phyloP scores from a whole-genome alignment of 352 stramenopile species.

The Phytophthora quininea region DNA sequence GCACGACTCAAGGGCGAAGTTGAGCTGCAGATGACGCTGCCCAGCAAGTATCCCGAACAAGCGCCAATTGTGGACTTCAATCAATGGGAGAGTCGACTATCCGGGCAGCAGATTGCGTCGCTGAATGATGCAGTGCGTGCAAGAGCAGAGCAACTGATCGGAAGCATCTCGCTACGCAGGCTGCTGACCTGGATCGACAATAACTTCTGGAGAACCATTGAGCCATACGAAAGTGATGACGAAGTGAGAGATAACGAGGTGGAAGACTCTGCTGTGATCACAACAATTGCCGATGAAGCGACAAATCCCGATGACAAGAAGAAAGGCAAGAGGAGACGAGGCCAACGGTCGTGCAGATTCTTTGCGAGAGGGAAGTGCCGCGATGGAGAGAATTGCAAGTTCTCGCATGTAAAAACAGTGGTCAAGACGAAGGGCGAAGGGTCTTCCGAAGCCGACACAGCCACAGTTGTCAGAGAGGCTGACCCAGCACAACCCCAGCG shows the following conservation, averaged over 20 bases:
- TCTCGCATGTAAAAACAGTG: slow-evolving; percentile 41
- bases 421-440: slow-evolving; percentile 14
- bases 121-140: slow-evolving; percentile 45
- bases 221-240: slow-evolving; percentile 23
- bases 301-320: slow-evolving; percentile 10
- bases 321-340: slow-evolving; percentile 30
- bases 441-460: slow-evolving; percentile 1
- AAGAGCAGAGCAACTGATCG: slow-evolving; percentile 46
- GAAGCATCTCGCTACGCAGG: slow-evolving; percentile 63
- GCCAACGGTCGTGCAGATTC: slow-evolving; percentile 47
- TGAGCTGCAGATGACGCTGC: slow-evolving; percentile 59
- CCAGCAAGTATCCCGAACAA: slow-evolving; percentile 53
- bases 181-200: slow-evolving; percentile 88
- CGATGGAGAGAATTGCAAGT: slow-evolving; percentile 59
- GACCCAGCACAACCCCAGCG: slow-evolving; percentile 10
- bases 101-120: slow-evolving; percentile 32
- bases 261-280: not conserved
- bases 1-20: slow-evolving; percentile 59
- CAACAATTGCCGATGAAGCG: slow-evolving; percentile 1
- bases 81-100: slow-evolving; percentile 58
- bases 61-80: slow-evolving; percentile 55
- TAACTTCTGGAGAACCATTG: slow-evolving; percentile 60
- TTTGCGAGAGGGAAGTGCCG: slow-evolving; percentile 63
- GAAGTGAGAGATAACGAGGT: not conserved
- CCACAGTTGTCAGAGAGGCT: slow-evolving; percentile 22